phyloP scores from a whole-genome alignment of 1,284 basidiomycete genomes.

The Fomitopsis betulina region DNA sequence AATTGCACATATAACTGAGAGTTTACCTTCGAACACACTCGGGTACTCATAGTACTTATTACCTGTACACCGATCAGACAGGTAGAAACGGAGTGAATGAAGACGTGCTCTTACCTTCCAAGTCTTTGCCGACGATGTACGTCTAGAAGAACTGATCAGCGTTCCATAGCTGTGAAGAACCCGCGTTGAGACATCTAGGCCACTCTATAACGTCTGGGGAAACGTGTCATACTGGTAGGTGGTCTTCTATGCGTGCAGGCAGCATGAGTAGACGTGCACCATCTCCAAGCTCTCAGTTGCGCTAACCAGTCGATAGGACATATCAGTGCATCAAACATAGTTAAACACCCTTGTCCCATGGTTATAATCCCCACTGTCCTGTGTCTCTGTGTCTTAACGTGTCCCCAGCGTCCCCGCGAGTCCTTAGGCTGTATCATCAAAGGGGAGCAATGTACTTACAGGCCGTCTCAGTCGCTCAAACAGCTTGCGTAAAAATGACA shows the following conservation, averaged over 20 bases:
- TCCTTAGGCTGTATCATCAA: not conserved
- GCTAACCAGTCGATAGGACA: too few species aligned
- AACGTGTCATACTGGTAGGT: too few species aligned
- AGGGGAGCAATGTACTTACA: constrained; percentile 15
- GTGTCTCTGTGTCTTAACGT: too few species aligned
- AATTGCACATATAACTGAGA: not conserved
- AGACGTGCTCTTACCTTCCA: constrained; percentile 20
- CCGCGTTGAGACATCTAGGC: not conserved
- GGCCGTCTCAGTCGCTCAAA: constrained; percentile 18
- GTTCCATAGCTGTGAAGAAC: not conserved
- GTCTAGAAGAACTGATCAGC: constrained; percentile 11
- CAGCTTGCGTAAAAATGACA: constrained; percentile 21
- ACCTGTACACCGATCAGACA: constrained; percentile 11
- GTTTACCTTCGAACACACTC: constrained; percentile 19
- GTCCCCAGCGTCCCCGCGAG: too few species aligned
- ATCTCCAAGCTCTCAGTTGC: too few species aligned
- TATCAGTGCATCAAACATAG: too few species aligned
- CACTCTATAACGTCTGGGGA: not conserved
- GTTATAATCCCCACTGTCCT: too few species aligned
- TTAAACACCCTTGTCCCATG: too few species aligned
- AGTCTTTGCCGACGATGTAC: constrained; percentile 22
- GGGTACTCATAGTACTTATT: constrained; percentile 28
- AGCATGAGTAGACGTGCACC: too few species aligned
- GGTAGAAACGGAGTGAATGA: not conserved
- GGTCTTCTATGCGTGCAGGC: too few species aligned